Evolutionary conservation across 2,329 filamentous ascomycete genomes (phyloP), one percentile per base, ranked within the genome.

Genomic region (Didymella glomerata): DNA sequence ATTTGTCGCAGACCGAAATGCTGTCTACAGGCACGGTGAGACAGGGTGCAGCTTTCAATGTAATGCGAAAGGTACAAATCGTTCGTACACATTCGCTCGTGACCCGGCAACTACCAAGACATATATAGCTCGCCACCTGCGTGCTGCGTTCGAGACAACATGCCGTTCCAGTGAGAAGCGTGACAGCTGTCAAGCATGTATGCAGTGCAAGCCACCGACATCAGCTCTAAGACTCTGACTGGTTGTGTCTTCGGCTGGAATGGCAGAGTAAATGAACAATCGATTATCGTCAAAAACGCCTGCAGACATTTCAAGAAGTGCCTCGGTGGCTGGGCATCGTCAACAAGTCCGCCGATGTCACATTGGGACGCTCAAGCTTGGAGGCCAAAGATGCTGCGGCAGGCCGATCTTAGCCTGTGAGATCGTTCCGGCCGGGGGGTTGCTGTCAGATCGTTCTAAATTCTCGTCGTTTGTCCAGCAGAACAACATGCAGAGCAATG

Each of bases 371-470:
- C 32, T 41, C 56, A 46, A 54, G 56, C 50, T 54, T 40, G 28
- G 56, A 47, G 27, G 34, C 56, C 46, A 48, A 30, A 50, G 14
- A 32, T 20, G 47, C 50, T 54, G 56, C 41, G 10, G 50, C 41
- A 50, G 34, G 56, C 56, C 56, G 56, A 59, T 59, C 40, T 59
- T 59, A 30, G 56, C 56, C 56, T 51, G 50, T 34, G 41, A 47
- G 56, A 54, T 51, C 50, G 56, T 51, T 51, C 56, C 46, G 14
- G 46, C 46, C 47, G 27, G 27, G 44, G 46, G 27, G 48, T 48
- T 54, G 41, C 32, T 54, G 56, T 34, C 46, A 54, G 27, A 51
- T 54, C 30, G 50, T 49, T 36, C 41, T 11, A 38, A 48, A 20
- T 24, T 45, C 24, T 42, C 34, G 22, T 27, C n/a, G 18, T 38